Evolutionary conservation across 331 rosid genomes (phyloP).

Genomic region (Erythrophleum ivorense): DNA sequence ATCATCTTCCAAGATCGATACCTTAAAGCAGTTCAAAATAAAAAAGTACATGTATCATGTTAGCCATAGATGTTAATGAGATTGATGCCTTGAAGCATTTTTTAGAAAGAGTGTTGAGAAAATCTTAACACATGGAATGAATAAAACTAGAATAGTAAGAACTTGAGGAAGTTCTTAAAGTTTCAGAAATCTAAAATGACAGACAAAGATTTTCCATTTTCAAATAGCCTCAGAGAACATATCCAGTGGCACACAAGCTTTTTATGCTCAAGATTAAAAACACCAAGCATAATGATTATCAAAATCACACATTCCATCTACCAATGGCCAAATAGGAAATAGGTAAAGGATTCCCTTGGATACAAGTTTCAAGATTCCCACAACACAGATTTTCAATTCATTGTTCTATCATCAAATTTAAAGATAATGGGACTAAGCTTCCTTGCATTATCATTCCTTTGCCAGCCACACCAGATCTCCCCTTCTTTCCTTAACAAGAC

Average conservation of each 20-base stretch:
- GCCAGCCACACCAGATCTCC: background rate
- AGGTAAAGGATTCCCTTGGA: background rate
- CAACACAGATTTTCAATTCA: background rate
- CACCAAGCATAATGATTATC: background rate
- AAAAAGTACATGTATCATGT: background rate
- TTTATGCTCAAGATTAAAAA: background rate
- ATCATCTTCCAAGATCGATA: background rate
- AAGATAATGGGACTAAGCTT: background rate
- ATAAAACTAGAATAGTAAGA: background rate
- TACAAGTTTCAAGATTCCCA: background rate
- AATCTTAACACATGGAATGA: background rate
- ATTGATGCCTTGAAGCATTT: background rate
- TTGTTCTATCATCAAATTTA: background rate
- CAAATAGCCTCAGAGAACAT: background rate
- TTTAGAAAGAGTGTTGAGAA: background rate
- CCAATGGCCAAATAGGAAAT: background rate
- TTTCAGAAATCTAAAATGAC: background rate
- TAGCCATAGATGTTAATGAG: background rate
- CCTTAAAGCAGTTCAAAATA: background rate
- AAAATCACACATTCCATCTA: background rate
- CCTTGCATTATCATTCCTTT: background rate
- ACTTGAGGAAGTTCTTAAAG: background rate
- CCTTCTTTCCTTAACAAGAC: background rate
- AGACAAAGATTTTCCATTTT: background rate
- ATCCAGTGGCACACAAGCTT: background rate